A percentile compares a stretch with the other conserved stretches of the same genome.
Conservation (phyloP, 106 monocot genomes). For the Dioscorea alata region DNA sequence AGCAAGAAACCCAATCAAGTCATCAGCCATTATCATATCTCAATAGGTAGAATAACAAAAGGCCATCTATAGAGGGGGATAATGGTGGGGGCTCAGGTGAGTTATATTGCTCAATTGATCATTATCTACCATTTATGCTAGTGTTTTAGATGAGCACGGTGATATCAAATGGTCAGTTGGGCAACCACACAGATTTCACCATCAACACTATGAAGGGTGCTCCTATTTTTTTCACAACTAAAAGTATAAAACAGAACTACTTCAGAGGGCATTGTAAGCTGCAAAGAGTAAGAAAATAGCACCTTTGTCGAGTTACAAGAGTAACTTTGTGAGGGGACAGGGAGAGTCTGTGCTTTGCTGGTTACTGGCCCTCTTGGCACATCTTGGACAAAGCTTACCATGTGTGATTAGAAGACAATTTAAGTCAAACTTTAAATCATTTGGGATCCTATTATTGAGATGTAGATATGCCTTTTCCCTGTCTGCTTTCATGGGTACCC, state of each 20-base stretch:
- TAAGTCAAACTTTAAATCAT: constrained; percentile 81
- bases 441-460: constrained; percentile 67
- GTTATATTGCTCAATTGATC: constrained; percentile 5
- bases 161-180: constrained; percentile 2
- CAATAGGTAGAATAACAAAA: constrained; percentile 10
- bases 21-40: constrained; percentile 20
- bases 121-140: neutral
- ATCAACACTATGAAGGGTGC: too few species aligned
- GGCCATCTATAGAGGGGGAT: neutral
- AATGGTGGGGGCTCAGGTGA: neutral
- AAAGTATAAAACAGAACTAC: too few species aligned
- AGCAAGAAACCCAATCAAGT: constrained; percentile 10
- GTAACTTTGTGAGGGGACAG: constrained; percentile 41
- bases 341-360: constrained; percentile 14
- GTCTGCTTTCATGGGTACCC: constrained; percentile 67
- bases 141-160: neutral
- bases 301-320: neutral
- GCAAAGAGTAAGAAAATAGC: too few species aligned
- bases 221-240: too few species aligned
- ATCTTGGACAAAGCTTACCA: constrained; percentile 61
- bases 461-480: constrained; percentile 80
- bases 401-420: constrained; percentile 85
- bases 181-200: neutral
- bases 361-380: constrained; percentile 35
- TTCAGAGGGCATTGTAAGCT: too few species aligned